phyloP scores from a whole-genome alignment of 768 basidiomycete genomes.

The Terana coerulea region DNA sequence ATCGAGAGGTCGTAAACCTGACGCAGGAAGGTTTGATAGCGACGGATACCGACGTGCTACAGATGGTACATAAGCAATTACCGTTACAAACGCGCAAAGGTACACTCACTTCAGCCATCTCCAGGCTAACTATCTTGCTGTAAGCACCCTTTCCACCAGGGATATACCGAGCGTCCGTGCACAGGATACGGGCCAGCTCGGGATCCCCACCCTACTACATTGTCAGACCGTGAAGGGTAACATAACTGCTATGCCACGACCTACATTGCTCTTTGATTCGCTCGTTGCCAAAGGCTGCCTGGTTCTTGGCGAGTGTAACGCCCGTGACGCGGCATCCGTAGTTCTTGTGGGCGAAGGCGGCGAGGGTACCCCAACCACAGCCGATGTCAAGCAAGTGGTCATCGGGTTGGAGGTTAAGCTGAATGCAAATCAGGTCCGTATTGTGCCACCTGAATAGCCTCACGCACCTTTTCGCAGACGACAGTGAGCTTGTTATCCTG shows the following conservation, averaged over 20 bases:
- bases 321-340: conserved; percentile 96
- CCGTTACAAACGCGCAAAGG: neutral
- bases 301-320: conserved; percentile 88
- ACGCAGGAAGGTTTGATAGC: conserved; percentile 82
- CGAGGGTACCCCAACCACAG: conserved; percentile 96
- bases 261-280: conserved; percentile 78
- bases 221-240: neutral
- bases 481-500: conserved; percentile 98
- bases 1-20: conserved; percentile 92
- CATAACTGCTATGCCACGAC: conserved; percentile 32
- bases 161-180: conserved; percentile 91
- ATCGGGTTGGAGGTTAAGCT: conserved; percentile 76
- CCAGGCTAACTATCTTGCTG: conserved; percentile 92
- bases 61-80: neutral
- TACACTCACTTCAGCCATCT: conserved; percentile 88
- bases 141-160: conserved; percentile 72
- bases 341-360: conserved; percentile 95
- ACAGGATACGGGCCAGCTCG: conserved; percentile 83
- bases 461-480: conserved; percentile 79
- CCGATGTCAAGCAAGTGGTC: conserved; percentile 86
- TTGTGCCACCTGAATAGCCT: neutral
- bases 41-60: conserved; percentile 92
- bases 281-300: conserved; percentile 88
- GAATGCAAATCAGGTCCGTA: neutral
- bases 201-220: conserved; percentile 33